Conservation (phyloP, 2,329 filamentous ascomycete species). For the Fusarium longipes region DNA sequence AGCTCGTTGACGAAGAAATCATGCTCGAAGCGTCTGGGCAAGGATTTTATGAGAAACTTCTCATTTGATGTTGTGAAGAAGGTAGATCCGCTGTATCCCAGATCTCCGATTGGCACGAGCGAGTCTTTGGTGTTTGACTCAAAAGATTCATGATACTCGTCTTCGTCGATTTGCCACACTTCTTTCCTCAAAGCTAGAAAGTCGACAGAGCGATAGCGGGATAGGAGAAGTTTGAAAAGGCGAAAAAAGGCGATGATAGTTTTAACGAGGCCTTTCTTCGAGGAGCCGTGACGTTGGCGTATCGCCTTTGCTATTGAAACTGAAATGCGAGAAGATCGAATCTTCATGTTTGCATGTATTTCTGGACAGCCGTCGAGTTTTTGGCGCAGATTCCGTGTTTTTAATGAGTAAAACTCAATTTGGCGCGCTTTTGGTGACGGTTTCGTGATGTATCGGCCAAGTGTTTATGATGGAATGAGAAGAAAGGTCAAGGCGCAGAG, state of each 20-base stretch:
- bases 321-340: constrained; percentile 59
- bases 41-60: constrained; percentile 77
- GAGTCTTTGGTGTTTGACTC: constrained; percentile 37
- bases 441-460: background rate
- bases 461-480: background rate
- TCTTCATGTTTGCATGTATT: constrained; percentile 44
- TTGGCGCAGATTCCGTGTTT: no score
- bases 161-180: constrained; percentile 51
- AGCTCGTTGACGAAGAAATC: constrained; percentile 76
- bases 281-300: constrained; percentile 54
- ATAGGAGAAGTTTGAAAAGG: constrained; percentile 49
- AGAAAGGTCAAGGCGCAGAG: background rate
- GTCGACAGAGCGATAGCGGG: constrained; percentile 46
- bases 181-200: constrained; percentile 47
- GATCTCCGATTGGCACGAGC: constrained; percentile 70
- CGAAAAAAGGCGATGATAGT: constrained; percentile 50
- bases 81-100: constrained; percentile 81
- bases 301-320: constrained; percentile 67
- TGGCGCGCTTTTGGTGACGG: constrained; percentile 13
- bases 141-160: constrained; percentile 55
- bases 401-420: background rate
- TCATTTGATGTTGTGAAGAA: constrained; percentile 76
- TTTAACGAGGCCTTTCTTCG: constrained; percentile 46
- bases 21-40: constrained; percentile 76
- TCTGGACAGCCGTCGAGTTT: background rate